These are phyloP conservation scores for Limonium bicolor DNA, from an alignment of 148 eudicot species.

Conservation along the genomic window DNA sequence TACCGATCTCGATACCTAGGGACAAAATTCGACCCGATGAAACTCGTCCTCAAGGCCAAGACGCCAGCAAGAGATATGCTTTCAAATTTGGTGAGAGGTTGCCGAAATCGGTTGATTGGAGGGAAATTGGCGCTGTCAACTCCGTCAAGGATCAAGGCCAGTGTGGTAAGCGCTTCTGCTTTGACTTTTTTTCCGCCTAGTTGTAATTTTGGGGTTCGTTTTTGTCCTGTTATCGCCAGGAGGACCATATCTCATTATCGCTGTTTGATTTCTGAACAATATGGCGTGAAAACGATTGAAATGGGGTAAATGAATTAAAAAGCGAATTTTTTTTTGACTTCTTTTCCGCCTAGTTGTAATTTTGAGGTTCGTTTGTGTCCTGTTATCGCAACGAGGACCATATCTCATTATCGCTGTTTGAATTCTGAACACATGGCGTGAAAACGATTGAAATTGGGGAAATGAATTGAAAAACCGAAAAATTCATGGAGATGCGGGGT, in stretches of 20 bases:
- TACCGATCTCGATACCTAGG: conserved; percentile 1
- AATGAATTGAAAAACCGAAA: not conserved
- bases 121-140: not conserved
- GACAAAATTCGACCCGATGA: not conserved
- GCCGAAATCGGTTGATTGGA: conserved; percentile 2
- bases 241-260: too few species aligned
- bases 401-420: not conserved
- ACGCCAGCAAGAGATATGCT: conserved; percentile 1
- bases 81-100: not conserved
- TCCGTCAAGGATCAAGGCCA: conserved; percentile 6
- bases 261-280: too few species aligned
- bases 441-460: not conserved
- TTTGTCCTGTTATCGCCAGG: too few species aligned
- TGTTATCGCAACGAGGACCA: not conserved
- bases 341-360: not conserved
- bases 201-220: too few species aligned
- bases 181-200: not conserved
- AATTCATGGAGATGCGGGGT: conserved; percentile 53
- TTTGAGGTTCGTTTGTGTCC: not conserved
- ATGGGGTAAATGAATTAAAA: not conserved
- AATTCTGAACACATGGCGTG: not conserved
- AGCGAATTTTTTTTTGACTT: not conserved
- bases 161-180: not conserved
- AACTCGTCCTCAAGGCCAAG: not conserved
- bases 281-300: not conserved